Conservation (phyloP, 2,329 filamentous ascomycete genomes). For the Curvularia sp. region DNA sequence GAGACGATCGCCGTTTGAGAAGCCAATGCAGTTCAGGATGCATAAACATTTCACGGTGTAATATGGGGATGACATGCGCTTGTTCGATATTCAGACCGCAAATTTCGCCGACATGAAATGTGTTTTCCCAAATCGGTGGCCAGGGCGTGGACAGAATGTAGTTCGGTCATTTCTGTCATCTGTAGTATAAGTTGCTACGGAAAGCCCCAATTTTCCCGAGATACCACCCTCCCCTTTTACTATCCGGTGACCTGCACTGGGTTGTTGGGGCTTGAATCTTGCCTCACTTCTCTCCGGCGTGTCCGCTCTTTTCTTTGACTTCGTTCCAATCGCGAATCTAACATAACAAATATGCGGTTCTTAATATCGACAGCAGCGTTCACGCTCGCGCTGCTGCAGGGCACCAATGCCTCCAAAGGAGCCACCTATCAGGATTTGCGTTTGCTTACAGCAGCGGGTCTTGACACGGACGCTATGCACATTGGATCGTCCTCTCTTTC, state of each 20-base stretch:
- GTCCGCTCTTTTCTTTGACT: neutral
- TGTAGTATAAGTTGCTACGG: neutral
- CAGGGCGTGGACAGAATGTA: neutral
- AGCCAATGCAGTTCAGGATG: neutral
- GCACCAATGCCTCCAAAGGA: slow-evolving; percentile 20
- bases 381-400: slow-evolving; percentile 19
- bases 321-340: neutral
- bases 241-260: neutral
- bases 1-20: neutral
- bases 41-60: neutral
- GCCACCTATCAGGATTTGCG: neutral
- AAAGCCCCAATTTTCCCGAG: neutral
- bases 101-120: neutral
- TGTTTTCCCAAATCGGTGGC: neutral
- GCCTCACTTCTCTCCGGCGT: neutral
- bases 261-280: neutral
- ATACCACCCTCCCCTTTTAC: neutral
- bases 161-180: neutral
- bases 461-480: neutral
- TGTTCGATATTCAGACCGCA: neutral
- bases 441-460: neutral
- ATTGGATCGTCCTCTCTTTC: neutral
- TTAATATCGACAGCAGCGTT: neutral
- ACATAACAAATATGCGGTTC: neutral
- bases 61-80: neutral